Evolutionary conservation across 768 basidiomycete genomes (phyloP).

Genomic region (Chalciporus chontae): DNA sequence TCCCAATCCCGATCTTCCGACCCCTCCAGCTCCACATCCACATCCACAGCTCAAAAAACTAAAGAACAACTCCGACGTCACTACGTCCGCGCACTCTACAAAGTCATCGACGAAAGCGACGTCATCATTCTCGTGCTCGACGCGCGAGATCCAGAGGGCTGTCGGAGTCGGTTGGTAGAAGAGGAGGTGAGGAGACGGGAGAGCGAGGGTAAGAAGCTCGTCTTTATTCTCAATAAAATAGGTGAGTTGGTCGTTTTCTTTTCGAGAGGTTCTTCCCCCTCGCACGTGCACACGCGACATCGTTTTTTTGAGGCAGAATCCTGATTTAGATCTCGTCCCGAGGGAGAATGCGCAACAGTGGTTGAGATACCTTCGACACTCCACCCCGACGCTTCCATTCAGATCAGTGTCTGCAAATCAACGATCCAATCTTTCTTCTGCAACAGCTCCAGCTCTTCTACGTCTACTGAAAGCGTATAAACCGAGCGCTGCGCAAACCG

Average conservation of each 20-base stretch:
- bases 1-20: constrained; percentile 20
- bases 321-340: constrained; percentile 75
- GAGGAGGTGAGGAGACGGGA: constrained; percentile 88
- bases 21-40: constrained; percentile 25
- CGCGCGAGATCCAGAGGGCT: constrained; percentile 93
- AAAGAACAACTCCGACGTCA: constrained; percentile 69
- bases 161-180: too few species aligned
- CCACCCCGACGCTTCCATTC: too few species aligned
- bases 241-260: constrained; percentile 47
- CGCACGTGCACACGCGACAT: too few species aligned
- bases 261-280: too few species aligned
- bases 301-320: too few species aligned
- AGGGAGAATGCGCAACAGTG: constrained; percentile 84
- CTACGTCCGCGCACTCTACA: constrained; percentile 78
- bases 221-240: constrained; percentile 96
- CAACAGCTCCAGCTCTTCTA: constrained; percentile 72
- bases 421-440: constrained; percentile 74
- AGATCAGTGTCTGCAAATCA: constrained; percentile 73
- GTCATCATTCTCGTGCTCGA: constrained; percentile 89
- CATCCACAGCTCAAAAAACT: constrained; percentile 39
- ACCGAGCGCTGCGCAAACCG: constrained; percentile 56
- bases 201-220: constrained; percentile 83
- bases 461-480: constrained; percentile 83
- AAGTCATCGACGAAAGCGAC: constrained; percentile 91
- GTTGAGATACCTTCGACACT: too few species aligned